Percentiles rank a stretch among this genome's conserved stretches.
phyloP scores from a whole-genome alignment of 192 early-diverging fungal genomes.

The Coemansia sp. region DNA sequence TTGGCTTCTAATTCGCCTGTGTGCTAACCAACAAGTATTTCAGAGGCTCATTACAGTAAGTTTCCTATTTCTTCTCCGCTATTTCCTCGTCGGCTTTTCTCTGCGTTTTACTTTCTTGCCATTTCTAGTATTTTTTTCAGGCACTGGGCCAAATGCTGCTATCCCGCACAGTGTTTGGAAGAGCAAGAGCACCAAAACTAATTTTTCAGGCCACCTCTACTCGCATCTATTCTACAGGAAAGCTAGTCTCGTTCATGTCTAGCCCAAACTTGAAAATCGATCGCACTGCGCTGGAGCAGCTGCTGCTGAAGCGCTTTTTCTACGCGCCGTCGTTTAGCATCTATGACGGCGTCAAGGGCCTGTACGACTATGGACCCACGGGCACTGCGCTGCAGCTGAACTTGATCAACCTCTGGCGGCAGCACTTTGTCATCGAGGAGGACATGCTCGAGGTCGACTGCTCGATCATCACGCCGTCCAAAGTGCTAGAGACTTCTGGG shows the following conservation, averaged over 20 bases:
- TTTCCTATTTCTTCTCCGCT: neutral
- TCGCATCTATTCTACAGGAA: slow-evolving; percentile 23
- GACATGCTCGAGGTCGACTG: slow-evolving; percentile 99
- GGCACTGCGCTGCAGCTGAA: slow-evolving; percentile 92
- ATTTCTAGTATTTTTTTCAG: neutral
- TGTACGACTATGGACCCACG: slow-evolving; percentile 97
- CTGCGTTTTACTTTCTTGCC: neutral
- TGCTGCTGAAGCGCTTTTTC: slow-evolving; percentile 95
- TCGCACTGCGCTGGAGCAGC: slow-evolving; percentile 61
- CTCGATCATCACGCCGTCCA: slow-evolving; percentile 94
- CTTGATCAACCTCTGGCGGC: slow-evolving; percentile 84
- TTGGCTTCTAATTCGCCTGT: neutral
- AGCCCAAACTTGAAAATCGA: slow-evolving; percentile 53
- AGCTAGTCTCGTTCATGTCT: slow-evolving; percentile 27
- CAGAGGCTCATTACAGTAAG: slow-evolving; percentile 4
- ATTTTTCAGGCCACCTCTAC: neutral
- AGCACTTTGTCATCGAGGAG: slow-evolving; percentile 98
- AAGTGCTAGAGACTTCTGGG: slow-evolving; percentile 96
- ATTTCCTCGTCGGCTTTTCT: neutral
- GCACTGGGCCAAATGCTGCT: neutral
- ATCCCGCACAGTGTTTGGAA: neutral
- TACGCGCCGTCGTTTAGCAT: slow-evolving; percentile 91
- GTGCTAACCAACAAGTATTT: neutral
- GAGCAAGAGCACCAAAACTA: slow-evolving; percentile 1
- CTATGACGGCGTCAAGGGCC: slow-evolving; percentile 95